Base-by-base conservation (phyloP, 2,329 filamentous ascomycete genomes). In the Phoma sp. region DNA sequence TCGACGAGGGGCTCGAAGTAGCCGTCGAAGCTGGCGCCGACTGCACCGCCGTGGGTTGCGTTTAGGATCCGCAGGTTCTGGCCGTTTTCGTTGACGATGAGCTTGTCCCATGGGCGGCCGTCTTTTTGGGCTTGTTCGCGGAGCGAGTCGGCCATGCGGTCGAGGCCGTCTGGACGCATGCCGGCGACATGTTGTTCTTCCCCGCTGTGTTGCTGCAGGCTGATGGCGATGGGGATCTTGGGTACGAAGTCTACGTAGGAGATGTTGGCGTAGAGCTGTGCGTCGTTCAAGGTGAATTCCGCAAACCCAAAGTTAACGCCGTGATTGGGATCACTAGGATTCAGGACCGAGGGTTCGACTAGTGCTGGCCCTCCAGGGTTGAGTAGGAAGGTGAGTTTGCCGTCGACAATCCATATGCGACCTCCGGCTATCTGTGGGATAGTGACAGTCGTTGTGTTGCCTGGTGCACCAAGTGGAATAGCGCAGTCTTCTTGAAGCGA, bases 1-100 rank as follows among this genome's bases (percentile, higher is more conserved):
- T 53, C 51, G 26, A 53, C 51, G 17, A 53, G 51, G 9, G 51
- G 43, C 33, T 53, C 51, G 21, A 53, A 53, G 33, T 53, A 53
- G 43, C 51, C 51, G 12, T 21, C 18, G 37, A 53, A 53, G 14
- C 33, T 30, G 15, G 51, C 51, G 10, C 51, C 51, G 3, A 53
- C 51, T n/a, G 51, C 51, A 15, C 17, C 33, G n/a, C 51, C 51
- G 21, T 53, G 51, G 2, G 51, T 53, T 5, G 51, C 51, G 33
- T 53, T 53, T 1, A 53, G 15, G 18, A 53, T 48, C 2, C 51
- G 30, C 6, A 53, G 45, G 20, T 34, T 47, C 7, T 47, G 42
- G 4, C 37, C 42, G n/a, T 46, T 40, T 5, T 47, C 36, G 23
- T 30, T 26, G 26, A 53, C 43, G 4, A 48, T 21, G 2, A 53